These are phyloP conservation scores for Cornus suecica DNA, from an alignment of 148 eudicot species.

Conservation along the genomic window DNA sequence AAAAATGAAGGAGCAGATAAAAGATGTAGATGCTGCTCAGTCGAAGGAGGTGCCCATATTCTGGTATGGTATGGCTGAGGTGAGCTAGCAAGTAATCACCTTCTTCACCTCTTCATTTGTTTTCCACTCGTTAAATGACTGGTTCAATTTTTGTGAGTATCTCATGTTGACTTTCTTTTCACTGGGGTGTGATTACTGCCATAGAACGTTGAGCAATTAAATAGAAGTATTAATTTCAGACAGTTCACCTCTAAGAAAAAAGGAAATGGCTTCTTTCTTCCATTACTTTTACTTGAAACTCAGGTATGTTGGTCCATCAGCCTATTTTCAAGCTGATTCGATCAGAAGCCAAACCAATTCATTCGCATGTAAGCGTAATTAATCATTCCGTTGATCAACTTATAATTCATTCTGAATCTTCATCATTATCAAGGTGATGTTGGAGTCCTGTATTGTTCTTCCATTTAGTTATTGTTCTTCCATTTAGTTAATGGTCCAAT, in stretches of 20 bases:
- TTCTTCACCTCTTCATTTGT: neutral
- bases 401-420: no score
- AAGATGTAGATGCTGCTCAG: conserved; percentile 73
- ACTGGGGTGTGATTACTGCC: neutral
- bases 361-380: neutral
- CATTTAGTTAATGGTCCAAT: no score
- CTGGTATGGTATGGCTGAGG: conserved; percentile 98
- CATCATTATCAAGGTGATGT: no score
- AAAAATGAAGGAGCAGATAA: conserved; percentile 68
- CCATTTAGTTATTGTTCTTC: no score
- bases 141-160: neutral
- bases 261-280: neutral
- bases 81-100: conserved; percentile 22
- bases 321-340: neutral
- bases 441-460: no score
- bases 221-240: neutral
- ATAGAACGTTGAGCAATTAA: neutral
- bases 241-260: neutral
- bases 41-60: conserved; percentile 62
- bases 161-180: neutral
- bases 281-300: neutral
- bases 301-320: neutral
- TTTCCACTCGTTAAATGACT: neutral
- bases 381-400: neutral
- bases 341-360: conserved; percentile 1